Base-by-base conservation (phyloP, 2,329 filamentous ascomycete species). In the Rutstroemia sp. region DNA sequence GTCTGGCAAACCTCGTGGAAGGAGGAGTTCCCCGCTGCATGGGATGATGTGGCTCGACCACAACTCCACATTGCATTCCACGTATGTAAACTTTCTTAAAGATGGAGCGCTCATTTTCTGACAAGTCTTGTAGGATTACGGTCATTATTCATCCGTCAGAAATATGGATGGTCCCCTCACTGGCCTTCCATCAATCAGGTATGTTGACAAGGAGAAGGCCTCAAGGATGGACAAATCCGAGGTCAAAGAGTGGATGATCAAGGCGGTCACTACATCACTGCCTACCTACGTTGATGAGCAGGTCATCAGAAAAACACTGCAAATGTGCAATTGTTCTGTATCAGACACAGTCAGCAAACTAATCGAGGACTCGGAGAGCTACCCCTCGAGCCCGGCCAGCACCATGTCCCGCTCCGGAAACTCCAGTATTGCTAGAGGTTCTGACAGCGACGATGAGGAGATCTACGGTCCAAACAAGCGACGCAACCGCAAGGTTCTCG, bases 121-220 rank as follows among this genome's bases (percentile, higher is more conserved):
- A 50, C 19, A 14, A 23, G 12, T 23, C 12, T 6, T 14, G 21
- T 25, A 50, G 48, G 34, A n/a, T 14, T 16, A 50, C 12, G 34
- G 73, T 77, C 84, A 87, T 67, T 87, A 85, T 69, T 86, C 82
- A 4, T 86, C 83, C 0, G 80, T 87, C 61, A 78, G 83, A 55
- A 37, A 54, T 4, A 69, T 80, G 47, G 70, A 78, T 59, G 82
- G 82, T 6, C 80, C 81, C 7, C 80, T 83, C 66, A 74, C 72
- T 30, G 83, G 82, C 48, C 71, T 73, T 37, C 81, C 81, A 10
- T 66, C 74, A 19, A 75, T 83, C 38, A 52, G 54, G 16, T 64
- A 59, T 30, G 64, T 70, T 0, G 72, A 74, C 59, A 72, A 73
- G 56, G 64, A 60, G 49, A 68, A 65, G 44, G 69, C 72, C 58